Conservation (phyloP, 805 yeast species). For the Starmera pachycereana region DNA sequence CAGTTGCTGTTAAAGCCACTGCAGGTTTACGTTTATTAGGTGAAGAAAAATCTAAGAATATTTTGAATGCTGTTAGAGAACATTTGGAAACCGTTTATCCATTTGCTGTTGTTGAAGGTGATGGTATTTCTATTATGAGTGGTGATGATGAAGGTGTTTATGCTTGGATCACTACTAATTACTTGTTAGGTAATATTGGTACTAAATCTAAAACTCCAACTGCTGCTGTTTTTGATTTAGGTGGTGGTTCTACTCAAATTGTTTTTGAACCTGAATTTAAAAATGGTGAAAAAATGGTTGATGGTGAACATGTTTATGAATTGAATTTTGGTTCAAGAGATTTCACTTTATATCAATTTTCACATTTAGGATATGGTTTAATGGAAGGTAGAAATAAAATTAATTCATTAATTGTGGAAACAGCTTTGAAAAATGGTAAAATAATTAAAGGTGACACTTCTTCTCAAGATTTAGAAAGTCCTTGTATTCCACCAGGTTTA, state of each 20-base stretch:
- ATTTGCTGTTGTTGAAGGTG: conserved; percentile 79
- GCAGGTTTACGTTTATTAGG: conserved; percentile 92
- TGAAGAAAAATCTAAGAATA: conserved; percentile 55
- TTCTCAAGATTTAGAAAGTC: conserved; percentile 47
- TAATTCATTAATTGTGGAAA: conserved; percentile 51
- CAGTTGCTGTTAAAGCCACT: conserved; percentile 94
- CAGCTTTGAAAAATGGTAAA: conserved; percentile 31
- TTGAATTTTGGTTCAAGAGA: conserved; percentile 73
- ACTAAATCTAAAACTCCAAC: conserved; percentile 62
- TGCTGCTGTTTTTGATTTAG: conserved; percentile 94
- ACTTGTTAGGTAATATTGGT: conserved; percentile 89
- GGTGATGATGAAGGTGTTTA: conserved; percentile 97
- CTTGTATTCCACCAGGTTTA: conserved; percentile 81
- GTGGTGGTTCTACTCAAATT: conserved; percentile 98
- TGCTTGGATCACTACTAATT: conserved; percentile 98
- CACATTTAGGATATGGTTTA: conserved; percentile 93
- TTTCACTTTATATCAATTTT: conserved; percentile 80
- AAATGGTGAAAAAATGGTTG: conserved; percentile 51
- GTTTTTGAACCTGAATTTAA: conserved; percentile 88
- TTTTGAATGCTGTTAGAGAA: conserved; percentile 62
- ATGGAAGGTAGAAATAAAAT: conserved; percentile 88
- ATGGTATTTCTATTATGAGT: conserved; percentile 88
- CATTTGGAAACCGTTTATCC: conserved; percentile 80
- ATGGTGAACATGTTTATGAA: conserved; percentile 82
- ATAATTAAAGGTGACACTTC: conserved; percentile 31